These are phyloP conservation scores for Ophiostoma triangulosporum DNA, from an alignment of 2,329 filamentous ascomycete genomes.

Conservation along the genomic window DNA sequence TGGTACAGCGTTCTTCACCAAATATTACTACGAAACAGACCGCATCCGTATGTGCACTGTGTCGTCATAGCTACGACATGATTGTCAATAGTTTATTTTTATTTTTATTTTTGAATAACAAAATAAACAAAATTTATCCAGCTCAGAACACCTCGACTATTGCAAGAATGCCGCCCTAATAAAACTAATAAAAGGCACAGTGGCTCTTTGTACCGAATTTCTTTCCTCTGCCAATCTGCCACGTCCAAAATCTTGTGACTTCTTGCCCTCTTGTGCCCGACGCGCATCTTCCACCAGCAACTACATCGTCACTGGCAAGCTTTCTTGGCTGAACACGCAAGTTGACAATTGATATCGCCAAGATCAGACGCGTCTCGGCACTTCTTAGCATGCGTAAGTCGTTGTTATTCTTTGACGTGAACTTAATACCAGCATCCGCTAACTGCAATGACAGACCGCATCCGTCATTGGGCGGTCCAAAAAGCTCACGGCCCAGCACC, in stretches of 20 bases:
- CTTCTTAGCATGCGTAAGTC: not conserved
- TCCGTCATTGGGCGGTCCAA: constrained; percentile 19
- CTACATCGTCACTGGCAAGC: not conserved
- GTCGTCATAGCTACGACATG: not conserved
- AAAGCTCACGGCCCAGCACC: constrained; percentile 18
- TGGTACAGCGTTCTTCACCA: not conserved
- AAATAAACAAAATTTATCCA: not conserved
- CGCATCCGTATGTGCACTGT: not conserved
- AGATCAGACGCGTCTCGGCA: constrained; percentile 1
- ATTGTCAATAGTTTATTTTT: not conserved
- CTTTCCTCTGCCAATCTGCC: not conserved
- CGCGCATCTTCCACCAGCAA: no score
- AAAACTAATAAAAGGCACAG: no score
- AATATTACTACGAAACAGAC: no score
- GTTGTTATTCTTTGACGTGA: not conserved
- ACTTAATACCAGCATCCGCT: not conserved
- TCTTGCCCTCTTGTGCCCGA: no score
- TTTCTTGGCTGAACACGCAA: not conserved
- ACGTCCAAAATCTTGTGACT: not conserved
- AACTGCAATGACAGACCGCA: constrained; percentile 15
- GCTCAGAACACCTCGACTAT: not conserved
- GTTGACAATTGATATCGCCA: not conserved
- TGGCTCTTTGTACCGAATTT: no score
- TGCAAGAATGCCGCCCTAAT: not conserved
- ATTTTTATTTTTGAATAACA: not conserved